phyloP scores from a whole-genome alignment of 164 flowering plant species.

The Dillenia suffruticosa region DNA sequence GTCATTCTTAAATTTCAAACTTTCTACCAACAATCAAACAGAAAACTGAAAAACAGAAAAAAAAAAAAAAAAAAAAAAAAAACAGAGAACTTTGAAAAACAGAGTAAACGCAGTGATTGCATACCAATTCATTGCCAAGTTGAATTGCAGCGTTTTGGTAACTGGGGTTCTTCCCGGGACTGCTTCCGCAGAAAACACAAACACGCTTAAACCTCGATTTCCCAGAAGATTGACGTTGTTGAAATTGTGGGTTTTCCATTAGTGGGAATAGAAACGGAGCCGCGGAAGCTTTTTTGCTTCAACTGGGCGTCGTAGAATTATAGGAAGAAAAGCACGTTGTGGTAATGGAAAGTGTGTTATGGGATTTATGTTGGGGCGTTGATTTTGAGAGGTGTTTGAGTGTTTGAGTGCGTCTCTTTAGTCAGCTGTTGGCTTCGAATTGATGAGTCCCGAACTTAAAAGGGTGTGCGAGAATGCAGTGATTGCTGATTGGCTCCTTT shows the following conservation, averaged over 20 bases:
- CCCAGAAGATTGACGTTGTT: slow-evolving; percentile 10
- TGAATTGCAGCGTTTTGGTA: slow-evolving; percentile 77
- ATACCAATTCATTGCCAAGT: slow-evolving; percentile 73
- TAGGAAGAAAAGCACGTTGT: neutral
- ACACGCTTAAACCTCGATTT: slow-evolving; percentile 65
- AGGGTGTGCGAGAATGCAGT: no score
- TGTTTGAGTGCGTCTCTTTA: no score
- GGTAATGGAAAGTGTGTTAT: neutral
- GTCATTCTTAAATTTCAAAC: no score
- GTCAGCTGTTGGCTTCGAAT: no score
- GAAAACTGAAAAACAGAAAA: neutral
- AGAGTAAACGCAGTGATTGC: no score
- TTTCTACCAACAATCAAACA: neutral
- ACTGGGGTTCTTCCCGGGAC: slow-evolving; percentile 72
- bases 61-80: neutral
- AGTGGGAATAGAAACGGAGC: slow-evolving; percentile 1
- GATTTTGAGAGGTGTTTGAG: slow-evolving; percentile 1
- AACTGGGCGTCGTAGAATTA: neutral
- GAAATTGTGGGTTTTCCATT: slow-evolving; percentile 32
- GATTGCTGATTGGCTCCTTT: no score
- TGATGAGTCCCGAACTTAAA: no score
- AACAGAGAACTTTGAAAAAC: neutral
- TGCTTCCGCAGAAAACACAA: slow-evolving; percentile 84
- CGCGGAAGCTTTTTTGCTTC: neutral
- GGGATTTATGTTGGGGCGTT: slow-evolving; percentile 7